Evolutionary conservation across 2,329 filamentous ascomycete genomes (phyloP).

Genomic region (Venturia oleaginea): DNA sequence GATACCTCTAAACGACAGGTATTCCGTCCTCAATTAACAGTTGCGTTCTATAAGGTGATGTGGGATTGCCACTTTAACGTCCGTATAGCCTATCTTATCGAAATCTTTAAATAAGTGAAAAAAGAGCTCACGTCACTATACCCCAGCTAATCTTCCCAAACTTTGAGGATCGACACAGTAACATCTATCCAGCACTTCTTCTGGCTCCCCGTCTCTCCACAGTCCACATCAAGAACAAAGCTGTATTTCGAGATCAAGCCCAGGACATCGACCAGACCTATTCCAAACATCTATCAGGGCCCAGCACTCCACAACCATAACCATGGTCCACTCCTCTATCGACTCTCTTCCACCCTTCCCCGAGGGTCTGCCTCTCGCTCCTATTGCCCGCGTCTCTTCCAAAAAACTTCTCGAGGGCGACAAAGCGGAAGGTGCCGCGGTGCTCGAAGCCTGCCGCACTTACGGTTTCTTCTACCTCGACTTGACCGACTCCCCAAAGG

Average conservation of each 20-base stretch:
- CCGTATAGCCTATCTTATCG: background rate
- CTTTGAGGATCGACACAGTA: background rate
- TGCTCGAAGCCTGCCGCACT: constrained; percentile 12
- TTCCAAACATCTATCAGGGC: background rate
- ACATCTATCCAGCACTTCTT: background rate
- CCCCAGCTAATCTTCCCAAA: no score
- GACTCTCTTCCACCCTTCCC: constrained; percentile 31
- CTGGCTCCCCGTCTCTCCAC: background rate
- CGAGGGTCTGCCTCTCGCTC: constrained; percentile 30
- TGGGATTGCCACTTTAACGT: background rate
- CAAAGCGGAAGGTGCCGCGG: background rate
- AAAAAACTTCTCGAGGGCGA: constrained; percentile 29
- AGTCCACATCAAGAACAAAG: no score
- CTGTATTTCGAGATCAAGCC: background rate
- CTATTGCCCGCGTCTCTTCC: constrained; percentile 33
- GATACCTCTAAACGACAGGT: background rate
- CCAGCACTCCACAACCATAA: no score
- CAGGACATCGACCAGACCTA: background rate
- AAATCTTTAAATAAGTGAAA: background rate
- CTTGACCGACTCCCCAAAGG: constrained; percentile 1
- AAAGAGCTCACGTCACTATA: no score
- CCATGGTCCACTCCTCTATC: constrained; percentile 6
- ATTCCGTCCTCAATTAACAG: background rate
- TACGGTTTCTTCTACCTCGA: constrained; percentile 15
- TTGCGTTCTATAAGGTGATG: background rate